Base-by-base conservation (phyloP, 1,284 basidiomycete genomes). In the Laetiporus sulphureus region DNA sequence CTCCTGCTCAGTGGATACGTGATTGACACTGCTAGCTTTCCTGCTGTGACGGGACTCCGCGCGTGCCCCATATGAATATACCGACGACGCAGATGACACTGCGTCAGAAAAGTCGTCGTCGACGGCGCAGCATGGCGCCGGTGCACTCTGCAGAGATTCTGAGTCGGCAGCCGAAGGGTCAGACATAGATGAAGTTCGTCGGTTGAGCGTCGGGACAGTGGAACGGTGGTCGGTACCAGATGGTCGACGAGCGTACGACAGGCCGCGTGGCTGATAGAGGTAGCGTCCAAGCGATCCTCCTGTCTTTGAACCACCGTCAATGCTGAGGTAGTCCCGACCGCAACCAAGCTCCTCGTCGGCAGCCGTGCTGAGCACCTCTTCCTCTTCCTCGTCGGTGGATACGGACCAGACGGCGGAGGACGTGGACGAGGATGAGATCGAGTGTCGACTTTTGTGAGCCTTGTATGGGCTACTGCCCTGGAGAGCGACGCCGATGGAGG, bases 211-310 rank as follows among this genome's bases (percentile, higher is more conserved):
- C 40, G 79, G 75, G 19, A 82, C 71, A 36, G 71, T 77, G 3
- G 76, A 76, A 33, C 68, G 72, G 53, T 77, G 76, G 65, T 87
- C 86, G 37, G 79, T 85, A 13, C 76, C 67, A 23, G 81, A 82
- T 2, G 83, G 83, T 6, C 77, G 71, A 43, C 84, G 79, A 42
- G 79, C 72, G 55, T 86, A 85, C 5, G 72, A 75, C 5, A 86
- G 63, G 21, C 48, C 51, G 13, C 34, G 34, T 16, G 42, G 30
- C 29, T 46, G 44, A 18, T 40, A 35, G 18, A 46, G 44, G 37
- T 41, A 32, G 35, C 47, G 60, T 60, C 54, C 68, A 38, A 62
- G 53, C 37, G 60, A 62, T 43, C 52, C 52, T 36, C 63, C 46
- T n/a, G 68, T 65, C 54, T 71, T 72, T 36, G 62, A 46, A 54